Base-by-base conservation (phyloP, 2,329 filamentous ascomycete species). In the Neophaeococcomyces mojaviensis region DNA sequence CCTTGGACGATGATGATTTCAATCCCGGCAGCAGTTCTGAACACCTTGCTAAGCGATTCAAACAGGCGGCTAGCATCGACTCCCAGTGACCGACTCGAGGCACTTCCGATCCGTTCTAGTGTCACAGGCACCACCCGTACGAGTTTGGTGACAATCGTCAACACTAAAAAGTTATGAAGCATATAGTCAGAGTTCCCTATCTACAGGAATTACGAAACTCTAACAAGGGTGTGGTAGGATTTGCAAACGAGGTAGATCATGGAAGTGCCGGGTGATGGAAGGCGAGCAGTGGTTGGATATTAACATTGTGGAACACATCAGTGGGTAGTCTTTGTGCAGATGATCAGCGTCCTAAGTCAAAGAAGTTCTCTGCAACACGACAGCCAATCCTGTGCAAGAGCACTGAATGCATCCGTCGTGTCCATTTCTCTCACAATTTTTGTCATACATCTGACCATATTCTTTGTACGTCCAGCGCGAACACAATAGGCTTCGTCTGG, bases 21-120 rank as follows among this genome's bases (percentile, higher is more conserved):
- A 63, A 61, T 51, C 68, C 68, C 58, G 72, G 74, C 64, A 70
- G 72, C 68, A 50, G 52, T 45, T 55, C 55, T 49, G 74, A 74
- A 66, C 71, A 74, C 58, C 71, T 79, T 76, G 76, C 76, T 79
- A 79, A 79, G 70, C 72, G 76, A 68, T 73, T 79, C 59, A 79
- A 79, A 73, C 72, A 74, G 69, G 71, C 76, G 39, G 39, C 44
- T 41, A 47, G 37, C 61, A 39, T 46, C 26, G 18, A 35, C 16
- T 28, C 39, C 13, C 24, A 28, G 24, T 28, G 24, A 28, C 24
- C 24, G 24, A 28, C 10, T 28, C 24, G 24, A 28, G 24, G 24
- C 24, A 28, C n/a, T 28, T 28, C 24, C 24, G 24, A 28, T 10
- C 10, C 10, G 5, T 28, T 10, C 24, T 28, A 10, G 24, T 10